Conservation (phyloP, 805 yeast genomes). For the Yarrowia divulgata region DNA sequence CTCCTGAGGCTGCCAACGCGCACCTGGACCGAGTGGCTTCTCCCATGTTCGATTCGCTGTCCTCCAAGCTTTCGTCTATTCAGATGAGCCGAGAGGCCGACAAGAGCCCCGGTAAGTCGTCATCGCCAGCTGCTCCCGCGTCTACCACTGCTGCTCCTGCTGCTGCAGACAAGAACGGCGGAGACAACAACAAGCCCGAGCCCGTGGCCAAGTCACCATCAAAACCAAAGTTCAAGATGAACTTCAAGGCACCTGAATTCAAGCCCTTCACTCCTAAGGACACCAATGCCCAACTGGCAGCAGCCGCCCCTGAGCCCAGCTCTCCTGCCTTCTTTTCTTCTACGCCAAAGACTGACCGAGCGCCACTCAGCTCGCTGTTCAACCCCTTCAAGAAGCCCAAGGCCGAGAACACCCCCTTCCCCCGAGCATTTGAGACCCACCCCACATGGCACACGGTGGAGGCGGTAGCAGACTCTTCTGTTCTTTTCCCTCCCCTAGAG, state of each 20-base stretch:
- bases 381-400: conserved; percentile 38
- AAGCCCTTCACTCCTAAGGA: conserved; percentile 54
- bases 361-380: conserved; percentile 13
- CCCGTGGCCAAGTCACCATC: conserved; percentile 43
- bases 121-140: background rate
- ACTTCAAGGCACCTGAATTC: conserved; percentile 66
- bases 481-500: conserved; percentile 32
- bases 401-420: conserved; percentile 28
- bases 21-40: conserved; percentile 20
- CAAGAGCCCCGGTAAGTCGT: conserved; percentile 45
- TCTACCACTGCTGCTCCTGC: too few relatives aligned
- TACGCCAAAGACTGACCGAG: conserved; percentile 17
- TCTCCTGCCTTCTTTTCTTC: conserved; percentile 13
- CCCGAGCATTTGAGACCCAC: conserved; percentile 38
- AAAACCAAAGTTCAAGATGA: conserved; percentile 58
- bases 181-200: conserved; percentile 28
- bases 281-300: conserved; percentile 20
- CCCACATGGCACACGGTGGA: conserved; percentile 38
- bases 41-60: conserved; percentile 29
- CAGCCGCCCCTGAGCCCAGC: conserved; percentile 23
- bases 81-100: conserved; percentile 21
- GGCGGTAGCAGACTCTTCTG: conserved; percentile 28
- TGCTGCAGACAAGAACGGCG: conserved; percentile 25
- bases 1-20: conserved; percentile 40
- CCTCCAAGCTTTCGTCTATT: conserved; percentile 37